phyloP scores from a whole-genome alignment of 345 rosid species.

The Camelina hispida region DNA sequence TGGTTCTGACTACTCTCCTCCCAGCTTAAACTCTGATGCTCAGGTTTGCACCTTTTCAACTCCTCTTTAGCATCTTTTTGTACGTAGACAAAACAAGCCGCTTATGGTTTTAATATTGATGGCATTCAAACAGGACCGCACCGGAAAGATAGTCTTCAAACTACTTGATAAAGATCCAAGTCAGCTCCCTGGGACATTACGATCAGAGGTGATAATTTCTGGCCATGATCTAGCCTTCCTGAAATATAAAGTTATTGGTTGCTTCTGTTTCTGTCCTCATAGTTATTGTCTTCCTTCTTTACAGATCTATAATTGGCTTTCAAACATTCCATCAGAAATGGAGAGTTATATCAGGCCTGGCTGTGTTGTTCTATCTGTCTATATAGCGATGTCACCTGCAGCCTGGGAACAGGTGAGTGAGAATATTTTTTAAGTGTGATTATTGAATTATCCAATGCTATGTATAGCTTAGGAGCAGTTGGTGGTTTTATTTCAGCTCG shows the following conservation, averaged over 20 bases:
- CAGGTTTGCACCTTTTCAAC: constrained; percentile 53
- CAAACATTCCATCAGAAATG: constrained; percentile 90
- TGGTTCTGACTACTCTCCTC: constrained; percentile 89
- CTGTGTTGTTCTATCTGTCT: constrained; percentile 80
- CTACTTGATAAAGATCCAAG: constrained; percentile 85
- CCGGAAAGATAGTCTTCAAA: constrained; percentile 72
- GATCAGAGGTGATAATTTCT: constrained; percentile 57
- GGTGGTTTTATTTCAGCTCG: constrained; percentile 54
- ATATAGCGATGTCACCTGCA: constrained; percentile 70
- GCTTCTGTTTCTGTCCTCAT: constrained; percentile 11
- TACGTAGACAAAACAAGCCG: not conserved
- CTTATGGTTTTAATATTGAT: constrained; percentile 13
- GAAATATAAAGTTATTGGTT: constrained; percentile 9
- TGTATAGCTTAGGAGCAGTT: constrained; percentile 40
- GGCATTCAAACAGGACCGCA: constrained; percentile 59
- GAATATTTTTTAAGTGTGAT: not conserved
- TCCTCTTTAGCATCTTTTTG: constrained; percentile 8
- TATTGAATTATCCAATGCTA: constrained; percentile 36
- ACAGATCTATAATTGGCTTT: constrained; percentile 89
- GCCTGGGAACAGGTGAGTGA: constrained; percentile 82
- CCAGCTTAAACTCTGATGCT: constrained; percentile 77
- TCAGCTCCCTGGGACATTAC: constrained; percentile 70
- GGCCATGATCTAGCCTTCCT: constrained; percentile 1
- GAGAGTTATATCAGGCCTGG: constrained; percentile 98
- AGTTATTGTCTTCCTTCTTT: constrained; percentile 28